A percentile compares a stretch with the other conserved stretches of the same genome.
Evolutionary conservation across 495 filamentous ascomycete genomes (phyloP).

Genomic region (Penicillium subrubescens): DNA sequence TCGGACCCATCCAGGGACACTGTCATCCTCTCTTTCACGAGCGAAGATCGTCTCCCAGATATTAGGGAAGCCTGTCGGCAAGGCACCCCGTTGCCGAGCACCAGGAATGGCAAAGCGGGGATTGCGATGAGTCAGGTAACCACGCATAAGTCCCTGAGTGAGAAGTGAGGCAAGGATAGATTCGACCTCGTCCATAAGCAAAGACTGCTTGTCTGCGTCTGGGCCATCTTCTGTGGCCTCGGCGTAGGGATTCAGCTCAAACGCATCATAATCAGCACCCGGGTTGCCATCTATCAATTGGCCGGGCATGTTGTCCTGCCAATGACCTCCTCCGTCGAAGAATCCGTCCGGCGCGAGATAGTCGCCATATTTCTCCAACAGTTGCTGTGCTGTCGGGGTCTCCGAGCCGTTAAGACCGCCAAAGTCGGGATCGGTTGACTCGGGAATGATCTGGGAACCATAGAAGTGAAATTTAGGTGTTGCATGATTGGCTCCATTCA

Average conservation of each 20-base stretch:
- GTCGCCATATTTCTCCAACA: slow-evolving; percentile 38
- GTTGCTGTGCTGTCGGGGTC: not conserved
- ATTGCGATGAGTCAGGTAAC: slow-evolving; percentile 79
- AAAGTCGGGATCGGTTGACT: slow-evolving; percentile 39
- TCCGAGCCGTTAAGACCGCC: slow-evolving; percentile 17
- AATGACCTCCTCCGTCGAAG: slow-evolving; percentile 40
- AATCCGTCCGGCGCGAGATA: slow-evolving; percentile 39
- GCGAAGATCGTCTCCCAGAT: slow-evolving; percentile 58
- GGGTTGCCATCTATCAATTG: slow-evolving; percentile 41
- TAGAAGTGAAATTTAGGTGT: slow-evolving; percentile 17
- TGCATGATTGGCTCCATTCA: slow-evolving; percentile 12
- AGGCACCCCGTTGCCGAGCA: slow-evolving; percentile 61
- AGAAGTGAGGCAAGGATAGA: slow-evolving; percentile 74
- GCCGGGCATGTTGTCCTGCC: slow-evolving; percentile 29
- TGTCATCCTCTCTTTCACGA: slow-evolving; percentile 41
- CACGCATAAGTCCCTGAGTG: slow-evolving; percentile 80
- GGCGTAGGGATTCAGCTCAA: slow-evolving; percentile 46
- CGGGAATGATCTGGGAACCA: slow-evolving; percentile 39
- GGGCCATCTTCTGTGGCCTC: slow-evolving; percentile 11
- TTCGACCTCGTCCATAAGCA: slow-evolving; percentile 71
- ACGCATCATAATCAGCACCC: slow-evolving; percentile 47
- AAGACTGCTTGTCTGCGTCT: slow-evolving; percentile 38
- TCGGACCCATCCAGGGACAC: slow-evolving; percentile 61
- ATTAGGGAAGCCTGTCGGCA: slow-evolving; percentile 65
- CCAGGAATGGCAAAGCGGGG: slow-evolving; percentile 81